phyloP scores from a whole-genome alignment of 2,329 filamentous ascomycete species.

The Fusarium illudens region DNA sequence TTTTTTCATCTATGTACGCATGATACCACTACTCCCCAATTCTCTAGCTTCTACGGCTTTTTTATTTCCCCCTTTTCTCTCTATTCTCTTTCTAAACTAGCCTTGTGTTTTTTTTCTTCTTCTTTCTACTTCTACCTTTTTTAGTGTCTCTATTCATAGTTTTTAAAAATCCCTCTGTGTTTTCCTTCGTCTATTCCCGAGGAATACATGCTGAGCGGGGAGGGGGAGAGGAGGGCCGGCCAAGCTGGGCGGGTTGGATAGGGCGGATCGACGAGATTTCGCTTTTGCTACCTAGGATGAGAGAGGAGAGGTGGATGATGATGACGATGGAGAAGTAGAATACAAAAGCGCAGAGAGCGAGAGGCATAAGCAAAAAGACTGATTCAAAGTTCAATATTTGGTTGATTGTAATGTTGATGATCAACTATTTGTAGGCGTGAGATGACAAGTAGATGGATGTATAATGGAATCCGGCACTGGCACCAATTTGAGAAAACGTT shows the following conservation, averaged over 20 bases:
- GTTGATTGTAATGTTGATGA: background rate
- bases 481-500: background rate
- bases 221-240: background rate
- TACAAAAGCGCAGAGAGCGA: constrained; percentile 12
- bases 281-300: background rate
- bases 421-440: background rate
- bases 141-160: constrained; percentile 8
- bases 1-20: constrained; percentile 31
- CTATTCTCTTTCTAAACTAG: constrained; percentile 9
- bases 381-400: background rate
- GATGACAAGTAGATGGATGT: background rate
- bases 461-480: background rate
- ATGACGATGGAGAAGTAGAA: constrained; percentile 15
- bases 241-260: constrained; percentile 22
- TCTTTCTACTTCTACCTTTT: constrained; percentile 6
- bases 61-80: constrained; percentile 20
- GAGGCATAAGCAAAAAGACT: constrained; percentile 18
- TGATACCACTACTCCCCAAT: constrained; percentile 34
- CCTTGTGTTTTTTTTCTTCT: constrained; percentile 6
- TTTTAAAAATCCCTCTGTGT: constrained; percentile 4
- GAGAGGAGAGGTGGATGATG: background rate
- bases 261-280: constrained; percentile 7
- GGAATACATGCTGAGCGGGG: background rate
- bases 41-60: constrained; percentile 22
- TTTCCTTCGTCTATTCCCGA: constrained; percentile 1